Evolutionary conservation across 2,329 filamentous ascomycete species (phyloP), one percentile per base, ranked within the genome.

Genomic region (Aspergillus sp.): DNA sequence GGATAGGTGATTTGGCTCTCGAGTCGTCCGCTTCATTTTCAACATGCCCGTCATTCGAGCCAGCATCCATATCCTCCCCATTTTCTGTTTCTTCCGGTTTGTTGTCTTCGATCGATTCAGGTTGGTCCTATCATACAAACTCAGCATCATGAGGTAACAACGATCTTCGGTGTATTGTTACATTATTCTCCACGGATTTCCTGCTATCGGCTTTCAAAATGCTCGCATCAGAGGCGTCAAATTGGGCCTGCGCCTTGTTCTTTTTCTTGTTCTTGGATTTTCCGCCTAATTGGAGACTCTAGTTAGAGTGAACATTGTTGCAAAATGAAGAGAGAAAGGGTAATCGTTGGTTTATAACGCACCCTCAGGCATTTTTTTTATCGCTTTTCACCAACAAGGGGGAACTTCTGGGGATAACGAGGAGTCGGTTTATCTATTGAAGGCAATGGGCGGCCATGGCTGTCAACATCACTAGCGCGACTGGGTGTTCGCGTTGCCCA

Each of bases 181-280:
- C 63, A 50, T 57, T 54, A 37, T 47, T 17, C 33, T 67, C 69
- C 1, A 66, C 64, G 6, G 70, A 59, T 39, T 72, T 68, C 9
- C 40, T 31, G 40, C 33, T 14, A 21, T 66, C 57, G 12, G 64
- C 58, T 43, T 65, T 50, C 19, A 52, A 39, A 9, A 35, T 46
- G 21, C 49, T 35, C 19, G 23, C 40, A 24, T 51, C 51, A 21
- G 17, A 7, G 21, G 46, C 62, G 58, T 77, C 75, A 19, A 67
- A 66, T 67, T 80, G 83, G 56, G 70, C 73, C 58, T 72, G 72
- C 62, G 74, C 75, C 73, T 83, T 84, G 73, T 82, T 85, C 76
- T 82, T 83, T 70, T 81, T 84, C 72, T 79, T 83, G 69, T 80
- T 84, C 75, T 83, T 85, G 68, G 81, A 81, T 68, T 79, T 85